phyloP scores from a whole-genome alignment of 768 basidiomycete genomes.

The Boletus rubropictus region DNA sequence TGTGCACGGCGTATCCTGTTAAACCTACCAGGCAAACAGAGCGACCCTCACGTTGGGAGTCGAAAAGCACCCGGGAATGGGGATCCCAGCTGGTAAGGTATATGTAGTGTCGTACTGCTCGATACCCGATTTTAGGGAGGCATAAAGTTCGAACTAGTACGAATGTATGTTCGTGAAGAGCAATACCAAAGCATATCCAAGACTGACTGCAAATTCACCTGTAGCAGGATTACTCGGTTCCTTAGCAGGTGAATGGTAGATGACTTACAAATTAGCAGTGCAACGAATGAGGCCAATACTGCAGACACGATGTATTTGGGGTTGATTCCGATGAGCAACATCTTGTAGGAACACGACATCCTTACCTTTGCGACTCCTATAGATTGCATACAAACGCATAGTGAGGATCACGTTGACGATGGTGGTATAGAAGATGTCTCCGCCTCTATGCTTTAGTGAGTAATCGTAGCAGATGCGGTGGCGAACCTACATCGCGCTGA shows the following conservation, averaged over 20 bases:
- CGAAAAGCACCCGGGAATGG: not conserved
- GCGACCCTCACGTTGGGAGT: not conserved
- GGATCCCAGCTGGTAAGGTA: not conserved
- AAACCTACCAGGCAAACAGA: not conserved
- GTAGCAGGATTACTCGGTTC: not conserved
- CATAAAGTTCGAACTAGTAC: constrained; percentile 3
- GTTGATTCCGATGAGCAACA: not conserved
- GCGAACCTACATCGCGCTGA: not conserved
- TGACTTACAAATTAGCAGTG: not conserved
- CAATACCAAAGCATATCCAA: not conserved
- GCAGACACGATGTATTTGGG: not conserved
- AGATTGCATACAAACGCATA: constrained; percentile 3
- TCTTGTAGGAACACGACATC: not conserved
- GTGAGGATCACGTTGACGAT: constrained; percentile 2
- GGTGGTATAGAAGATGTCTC: constrained; percentile 4
- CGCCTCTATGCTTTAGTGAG: not conserved
- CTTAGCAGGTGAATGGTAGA: no score
- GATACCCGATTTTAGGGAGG: not conserved
- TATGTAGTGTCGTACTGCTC: not conserved
- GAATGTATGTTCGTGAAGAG: not conserved
- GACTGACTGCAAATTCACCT: constrained; percentile 3
- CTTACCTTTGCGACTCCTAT: constrained; percentile 2
- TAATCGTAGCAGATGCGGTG: not conserved
- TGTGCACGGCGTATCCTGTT: not conserved
- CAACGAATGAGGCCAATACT: not conserved